Conservation (phyloP, 352 stramenopile species). For the Phytophthora capsici region DNA sequence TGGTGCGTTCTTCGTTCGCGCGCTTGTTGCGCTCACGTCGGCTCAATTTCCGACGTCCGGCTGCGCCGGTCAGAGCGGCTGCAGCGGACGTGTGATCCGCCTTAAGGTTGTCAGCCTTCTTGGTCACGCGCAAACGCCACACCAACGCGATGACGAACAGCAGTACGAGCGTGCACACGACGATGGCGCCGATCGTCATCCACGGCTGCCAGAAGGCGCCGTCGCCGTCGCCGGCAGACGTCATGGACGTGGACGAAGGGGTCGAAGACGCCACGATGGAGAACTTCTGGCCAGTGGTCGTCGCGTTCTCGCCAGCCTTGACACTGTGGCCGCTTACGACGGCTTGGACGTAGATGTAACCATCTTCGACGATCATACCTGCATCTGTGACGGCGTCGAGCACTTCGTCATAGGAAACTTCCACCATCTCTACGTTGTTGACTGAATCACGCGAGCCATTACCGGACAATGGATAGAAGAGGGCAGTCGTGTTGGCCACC, state of each 20-base stretch:
- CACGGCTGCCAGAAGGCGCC: conserved; percentile 71
- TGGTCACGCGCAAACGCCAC: conserved; percentile 53
- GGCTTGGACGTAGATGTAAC: conserved; percentile 63
- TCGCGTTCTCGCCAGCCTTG: conserved; percentile 55
- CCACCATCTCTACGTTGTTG: conserved; percentile 88
- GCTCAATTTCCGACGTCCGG: conserved; percentile 12
- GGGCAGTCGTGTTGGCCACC: conserved; percentile 51
- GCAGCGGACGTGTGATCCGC: conserved; percentile 18
- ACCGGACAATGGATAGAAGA: conserved; percentile 69
- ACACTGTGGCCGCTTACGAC: conserved; percentile 71
- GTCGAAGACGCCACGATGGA: conserved; percentile 82
- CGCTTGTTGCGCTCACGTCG: conserved; percentile 25
- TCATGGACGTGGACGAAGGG: conserved; percentile 48
- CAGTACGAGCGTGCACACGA: conserved; percentile 52
- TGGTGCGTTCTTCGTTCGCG: conserved; percentile 14
- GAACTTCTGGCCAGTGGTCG: conserved; percentile 63
- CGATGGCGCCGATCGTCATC: conserved; percentile 73
- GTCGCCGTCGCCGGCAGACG: neutral
- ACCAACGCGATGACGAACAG: conserved; percentile 62
- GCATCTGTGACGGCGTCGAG: conserved; percentile 38
- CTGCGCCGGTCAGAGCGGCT: conserved; percentile 15
- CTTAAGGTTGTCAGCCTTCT: conserved; percentile 32
- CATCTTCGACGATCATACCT: conserved; percentile 40
- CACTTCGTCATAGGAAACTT: conserved; percentile 62
- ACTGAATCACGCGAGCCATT: conserved; percentile 62